Evolutionary conservation across 306 rosid species (phyloP), one percentile per base, ranked within the genome.

Genomic region (Acacia crassicarpa): DNA sequence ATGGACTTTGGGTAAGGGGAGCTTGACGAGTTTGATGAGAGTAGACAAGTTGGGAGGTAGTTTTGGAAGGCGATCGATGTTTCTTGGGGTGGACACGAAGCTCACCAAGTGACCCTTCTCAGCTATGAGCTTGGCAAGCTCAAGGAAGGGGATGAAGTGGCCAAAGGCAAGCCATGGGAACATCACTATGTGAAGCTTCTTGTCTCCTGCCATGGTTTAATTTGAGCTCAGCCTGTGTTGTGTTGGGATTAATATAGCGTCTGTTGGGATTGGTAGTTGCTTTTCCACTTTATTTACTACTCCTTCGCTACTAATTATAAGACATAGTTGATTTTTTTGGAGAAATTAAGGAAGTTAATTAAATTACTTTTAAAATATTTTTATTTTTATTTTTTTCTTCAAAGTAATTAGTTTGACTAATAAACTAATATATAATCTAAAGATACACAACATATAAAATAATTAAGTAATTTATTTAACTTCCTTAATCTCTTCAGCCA

Each of bases 11-110:
- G 87, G 87, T 6, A 86, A n/a, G 1, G 89, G 84, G 15, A 89
- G 78, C 72, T 46, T 65, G 43, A 84, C 76, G 13, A 86, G 66
- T 46, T 4, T 65, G 25, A 86, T 69, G 0, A 51, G 20, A 14
- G 85, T 13, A 3, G 83, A 19, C n/a, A 84, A 49, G 15, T 71
- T 25, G 4, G 80, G 77, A 16, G 82, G 85, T 71, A 81, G 68
- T 22, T 81, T 77, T 0, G 89, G 92, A 48, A 86, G 87, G 20
- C 90, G 89, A 27, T 83, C 81, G 23, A 86, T 84, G 84, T 89
- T 89, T 78, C 53, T 56, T 0, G 90, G 89, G 41, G 90, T 83
- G 48, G 90, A 89, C 2, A 87, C 48, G 80, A 86, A 89, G 65
- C 87, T 83, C 15, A 86, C 69, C 3, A 15, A 65, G 78, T 86